A percentile compares a stretch with the other conserved stretches of the same genome.
Conservation (phyloP, 805 yeast species). For the Wickerhamia fluorescens region DNA sequence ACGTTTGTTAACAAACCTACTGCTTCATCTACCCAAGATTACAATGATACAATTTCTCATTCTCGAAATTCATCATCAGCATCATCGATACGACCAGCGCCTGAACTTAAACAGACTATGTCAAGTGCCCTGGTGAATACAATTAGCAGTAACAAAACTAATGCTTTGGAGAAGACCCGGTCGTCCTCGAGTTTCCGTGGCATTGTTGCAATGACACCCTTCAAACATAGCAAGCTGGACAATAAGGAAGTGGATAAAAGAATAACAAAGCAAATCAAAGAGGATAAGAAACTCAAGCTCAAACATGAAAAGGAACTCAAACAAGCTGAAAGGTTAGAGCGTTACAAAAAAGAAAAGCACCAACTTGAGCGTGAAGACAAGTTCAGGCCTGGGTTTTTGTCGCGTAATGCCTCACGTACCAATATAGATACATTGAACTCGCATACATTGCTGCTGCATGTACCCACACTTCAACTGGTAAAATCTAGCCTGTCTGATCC, state of each 20-base stretch:
- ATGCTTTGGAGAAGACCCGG: slow-evolving; percentile 7
- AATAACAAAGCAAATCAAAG: slow-evolving; percentile 24
- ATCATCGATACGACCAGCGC: too few species aligned
- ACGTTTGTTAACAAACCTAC: too few species aligned
- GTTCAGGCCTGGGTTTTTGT: not conserved
- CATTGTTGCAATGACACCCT: slow-evolving; percentile 22
- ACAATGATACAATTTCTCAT: too few species aligned
- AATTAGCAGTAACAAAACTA: too few species aligned
- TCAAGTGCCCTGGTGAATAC: too few species aligned
- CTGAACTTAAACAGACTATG: too few species aligned
- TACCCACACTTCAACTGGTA: too few species aligned
- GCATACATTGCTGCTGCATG: too few species aligned
- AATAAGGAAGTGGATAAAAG: slow-evolving; percentile 26
- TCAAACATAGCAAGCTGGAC: slow-evolving; percentile 19
- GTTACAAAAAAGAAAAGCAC: slow-evolving; percentile 7
- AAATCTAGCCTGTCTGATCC: too few species aligned
- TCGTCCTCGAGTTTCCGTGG: slow-evolving; percentile 17
- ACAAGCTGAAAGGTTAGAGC: slow-evolving; percentile 16
- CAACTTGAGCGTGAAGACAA: slow-evolving; percentile 1
- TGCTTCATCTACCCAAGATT: too few species aligned
- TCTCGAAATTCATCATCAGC: too few species aligned
- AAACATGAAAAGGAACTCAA: slow-evolving; percentile 9
- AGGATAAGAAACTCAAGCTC: slow-evolving; percentile 21
- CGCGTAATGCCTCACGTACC: slow-evolving; percentile 1
- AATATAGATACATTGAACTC: slow-evolving; percentile 1